Base-by-base conservation (phyloP, 2,329 filamentous ascomycete genomes). In the Epichloe typhina region DNA sequence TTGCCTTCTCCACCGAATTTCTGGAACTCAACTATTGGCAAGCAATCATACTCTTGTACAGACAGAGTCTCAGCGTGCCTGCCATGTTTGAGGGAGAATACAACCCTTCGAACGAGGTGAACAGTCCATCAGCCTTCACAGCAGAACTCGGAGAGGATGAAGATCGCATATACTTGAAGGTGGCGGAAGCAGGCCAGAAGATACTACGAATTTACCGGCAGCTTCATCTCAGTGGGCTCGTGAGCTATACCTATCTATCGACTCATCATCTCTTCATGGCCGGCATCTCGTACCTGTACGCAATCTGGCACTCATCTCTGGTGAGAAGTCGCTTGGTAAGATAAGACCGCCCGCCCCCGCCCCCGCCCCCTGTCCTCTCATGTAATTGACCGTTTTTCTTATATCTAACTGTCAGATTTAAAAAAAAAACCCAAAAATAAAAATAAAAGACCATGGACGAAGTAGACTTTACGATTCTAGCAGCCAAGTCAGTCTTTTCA, bases 211-310 rank as follows among this genome's bases (percentile, higher is more conserved):
- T 96, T 37, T 97, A 97, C 66, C 77, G 91, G 49, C 88, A 95
- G 62, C 72, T 97, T 53, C 91, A 97, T 66, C 76, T 90, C 9
- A 81, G 88, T 52, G 85, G 88, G 49, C 76, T 96, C 40, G 91
- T 97, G 50, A 97, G 95, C 67, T 95, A 96, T 64, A 97, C 91
- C 0, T 97, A 94, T 66, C 72, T 97, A 50, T 90, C 93, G 2
- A 96, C 93, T 0, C 91, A 97, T 64, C 90, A 97, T 67, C 75
- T 97, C 6, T 97, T 97, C 70, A 96, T 95, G 86, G 91, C 91
- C 31, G 91, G 90, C 69, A 84, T 97, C 53, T 95, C 91, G 23
- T 97, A 96, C 66, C 75, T 97, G 2, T 97, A 96, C 66, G 90
- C 93, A 19, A 93, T 97, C 52, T 97, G 91, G 91, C 91, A 97